Conservation (phyloP, 208 protist genomes). For the Lotmaria passim region DNA sequence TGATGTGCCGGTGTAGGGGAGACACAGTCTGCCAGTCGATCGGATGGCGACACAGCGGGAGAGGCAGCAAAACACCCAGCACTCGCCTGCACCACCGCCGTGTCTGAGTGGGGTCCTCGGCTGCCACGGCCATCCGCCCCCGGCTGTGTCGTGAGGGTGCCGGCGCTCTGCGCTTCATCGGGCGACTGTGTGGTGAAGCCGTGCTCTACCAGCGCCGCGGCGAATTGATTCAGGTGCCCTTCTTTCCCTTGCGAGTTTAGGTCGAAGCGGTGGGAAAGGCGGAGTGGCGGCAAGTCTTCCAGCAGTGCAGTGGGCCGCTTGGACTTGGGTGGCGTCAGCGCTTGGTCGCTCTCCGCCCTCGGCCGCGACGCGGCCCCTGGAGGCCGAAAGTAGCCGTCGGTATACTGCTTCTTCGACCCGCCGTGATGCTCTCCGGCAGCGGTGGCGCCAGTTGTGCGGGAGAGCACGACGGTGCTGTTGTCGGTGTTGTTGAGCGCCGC, state of each 20-base stretch:
- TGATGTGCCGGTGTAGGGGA: neutral
- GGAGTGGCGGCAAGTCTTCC: constrained; percentile 18
- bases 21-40: neutral
- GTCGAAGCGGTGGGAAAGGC: constrained; percentile 25
- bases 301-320: constrained; percentile 8
- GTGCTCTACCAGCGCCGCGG: constrained; percentile 27
- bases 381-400: neutral
- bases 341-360: neutral
- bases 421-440: neutral
- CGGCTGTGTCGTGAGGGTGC: neutral
- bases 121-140: neutral
- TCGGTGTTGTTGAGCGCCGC: neutral
- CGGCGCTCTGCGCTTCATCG: neutral
- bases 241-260: constrained; percentile 16
- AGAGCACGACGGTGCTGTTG: neutral
- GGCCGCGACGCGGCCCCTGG: neutral
- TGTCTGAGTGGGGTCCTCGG: too few relatives aligned
- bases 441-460: neutral
- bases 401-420: neutral
- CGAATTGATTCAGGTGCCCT: constrained; percentile 27
- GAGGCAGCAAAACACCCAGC: neutral
- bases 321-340: neutral
- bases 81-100: too few relatives aligned
- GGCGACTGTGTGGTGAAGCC: constrained; percentile 15
- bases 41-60: neutral